phyloP scores from a whole-genome alignment of 225 moss, liverwort and hornwort genomes.

The Pseudisothecium myosuroides region DNA sequence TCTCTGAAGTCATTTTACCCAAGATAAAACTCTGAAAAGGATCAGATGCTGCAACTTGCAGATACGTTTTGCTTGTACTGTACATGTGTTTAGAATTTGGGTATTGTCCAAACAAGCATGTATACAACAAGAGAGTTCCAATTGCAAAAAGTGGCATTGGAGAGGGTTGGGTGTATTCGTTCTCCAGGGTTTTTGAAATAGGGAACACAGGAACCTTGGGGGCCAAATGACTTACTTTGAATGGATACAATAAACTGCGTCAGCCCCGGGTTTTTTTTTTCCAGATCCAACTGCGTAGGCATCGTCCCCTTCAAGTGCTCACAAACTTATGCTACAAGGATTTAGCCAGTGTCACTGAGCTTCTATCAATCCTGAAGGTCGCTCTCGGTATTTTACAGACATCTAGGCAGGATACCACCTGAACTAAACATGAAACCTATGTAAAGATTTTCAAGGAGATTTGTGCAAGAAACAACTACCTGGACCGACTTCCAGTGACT shows the following conservation, averaged over 20 bases:
- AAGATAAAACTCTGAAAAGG: background rate
- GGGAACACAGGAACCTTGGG: background rate
- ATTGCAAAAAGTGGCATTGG: background rate
- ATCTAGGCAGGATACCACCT: background rate
- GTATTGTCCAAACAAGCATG: background rate
- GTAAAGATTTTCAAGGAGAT: background rate
- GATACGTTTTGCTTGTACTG: background rate
- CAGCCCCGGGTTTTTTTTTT: background rate
- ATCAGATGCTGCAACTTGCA: background rate
- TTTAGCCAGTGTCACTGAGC: background rate
- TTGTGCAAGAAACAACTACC: background rate
- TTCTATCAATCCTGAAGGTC: background rate
- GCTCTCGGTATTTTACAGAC: constrained; percentile 4
- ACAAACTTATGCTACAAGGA: background rate
- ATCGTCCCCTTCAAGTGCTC: background rate
- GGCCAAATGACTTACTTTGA: background rate
- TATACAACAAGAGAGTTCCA: background rate
- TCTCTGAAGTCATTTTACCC: background rate
- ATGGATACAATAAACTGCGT: background rate
- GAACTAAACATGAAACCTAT: background rate
- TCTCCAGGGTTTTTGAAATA: background rate
- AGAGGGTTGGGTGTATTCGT: background rate
- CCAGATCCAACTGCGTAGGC: background rate
- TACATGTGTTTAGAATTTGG: background rate
- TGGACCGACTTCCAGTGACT: constrained; percentile 46